Evolutionary conservation across 805 yeast genomes (phyloP).

Genomic region (Yarrowia bubula): DNA sequence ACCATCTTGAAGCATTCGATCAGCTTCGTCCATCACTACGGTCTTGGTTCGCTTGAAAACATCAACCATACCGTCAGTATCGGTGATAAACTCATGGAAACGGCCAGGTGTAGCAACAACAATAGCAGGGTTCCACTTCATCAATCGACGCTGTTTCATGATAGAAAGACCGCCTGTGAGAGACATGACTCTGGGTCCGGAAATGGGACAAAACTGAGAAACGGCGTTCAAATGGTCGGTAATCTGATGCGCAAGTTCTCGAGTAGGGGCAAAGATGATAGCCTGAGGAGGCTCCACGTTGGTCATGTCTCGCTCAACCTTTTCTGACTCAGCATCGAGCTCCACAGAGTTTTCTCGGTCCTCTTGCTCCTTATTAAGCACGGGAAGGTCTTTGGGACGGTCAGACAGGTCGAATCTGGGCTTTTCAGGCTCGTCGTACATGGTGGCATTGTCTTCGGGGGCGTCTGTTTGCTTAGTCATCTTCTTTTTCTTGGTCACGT

Average conservation of each 20-base stretch:
- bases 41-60: slow-evolving; percentile 48
- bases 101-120: slow-evolving; percentile 96
- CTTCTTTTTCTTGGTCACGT: background rate
- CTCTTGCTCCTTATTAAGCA: slow-evolving; percentile 27
- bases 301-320: slow-evolving; percentile 24
- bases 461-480: background rate
- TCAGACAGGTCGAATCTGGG: background rate
- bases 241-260: slow-evolving; percentile 95
- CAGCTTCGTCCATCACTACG: slow-evolving; percentile 91
- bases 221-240: slow-evolving; percentile 63
- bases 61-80: slow-evolving; percentile 39
- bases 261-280: slow-evolving; percentile 86
- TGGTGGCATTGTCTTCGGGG: background rate
- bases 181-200: slow-evolving; percentile 60
- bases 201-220: slow-evolving; percentile 52
- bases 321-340: background rate
- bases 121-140: slow-evolving; percentile 66
- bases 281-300: slow-evolving; percentile 55
- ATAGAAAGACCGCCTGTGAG: slow-evolving; percentile 94
- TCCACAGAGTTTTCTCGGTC: slow-evolving; percentile 30
- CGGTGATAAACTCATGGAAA: slow-evolving; percentile 65
- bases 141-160: slow-evolving; percentile 84
- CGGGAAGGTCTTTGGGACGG: slow-evolving; percentile 51
- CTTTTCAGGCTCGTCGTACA: background rate
- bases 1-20: slow-evolving; percentile 89